Conservation (phyloP, 2,329 filamentous ascomycete species). For the Blastomyces silverae region DNA sequence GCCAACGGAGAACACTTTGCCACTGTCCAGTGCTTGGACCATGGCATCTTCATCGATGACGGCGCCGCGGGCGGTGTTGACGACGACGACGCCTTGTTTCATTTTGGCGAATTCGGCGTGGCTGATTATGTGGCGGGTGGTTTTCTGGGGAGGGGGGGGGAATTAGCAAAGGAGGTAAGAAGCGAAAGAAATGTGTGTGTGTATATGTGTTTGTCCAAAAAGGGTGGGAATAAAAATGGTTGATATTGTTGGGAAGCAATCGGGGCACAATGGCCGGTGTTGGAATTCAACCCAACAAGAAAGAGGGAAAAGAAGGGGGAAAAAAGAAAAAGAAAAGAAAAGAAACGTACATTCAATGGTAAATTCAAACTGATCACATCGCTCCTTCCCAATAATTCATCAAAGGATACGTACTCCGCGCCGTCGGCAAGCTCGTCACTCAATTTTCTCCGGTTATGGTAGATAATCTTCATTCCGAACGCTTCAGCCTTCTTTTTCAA, state of each 20-base stretch:
- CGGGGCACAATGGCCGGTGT: not conserved
- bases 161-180: not conserved
- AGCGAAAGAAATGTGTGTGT: not conserved
- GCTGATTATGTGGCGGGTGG: constrained; percentile 70
- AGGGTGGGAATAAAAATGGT: not conserved
- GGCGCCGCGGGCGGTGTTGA: constrained; percentile 77
- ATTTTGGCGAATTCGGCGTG: constrained; percentile 64
- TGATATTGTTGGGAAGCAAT: constrained; percentile 1
- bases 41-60: constrained; percentile 77
- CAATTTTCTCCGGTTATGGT: constrained; percentile 64
- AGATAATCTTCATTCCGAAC: constrained; percentile 69
- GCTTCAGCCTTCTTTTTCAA: constrained; percentile 65
- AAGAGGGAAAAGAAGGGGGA: not conserved
- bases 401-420: constrained; percentile 54
- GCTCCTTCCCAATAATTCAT: constrained; percentile 60
- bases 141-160: constrained; percentile 37
- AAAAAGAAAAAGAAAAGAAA: constrained; percentile 9
- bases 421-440: constrained; percentile 44
- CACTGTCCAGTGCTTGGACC: constrained; percentile 62
- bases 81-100: constrained; percentile 68
- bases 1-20: constrained; percentile 63
- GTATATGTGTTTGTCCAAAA: not conserved
- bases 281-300: not conserved
- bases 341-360: constrained; percentile 63
- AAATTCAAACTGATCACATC: constrained; percentile 76